phyloP scores from a whole-genome alignment of 345 rosid species.

The Ailanthus altissimus region DNA sequence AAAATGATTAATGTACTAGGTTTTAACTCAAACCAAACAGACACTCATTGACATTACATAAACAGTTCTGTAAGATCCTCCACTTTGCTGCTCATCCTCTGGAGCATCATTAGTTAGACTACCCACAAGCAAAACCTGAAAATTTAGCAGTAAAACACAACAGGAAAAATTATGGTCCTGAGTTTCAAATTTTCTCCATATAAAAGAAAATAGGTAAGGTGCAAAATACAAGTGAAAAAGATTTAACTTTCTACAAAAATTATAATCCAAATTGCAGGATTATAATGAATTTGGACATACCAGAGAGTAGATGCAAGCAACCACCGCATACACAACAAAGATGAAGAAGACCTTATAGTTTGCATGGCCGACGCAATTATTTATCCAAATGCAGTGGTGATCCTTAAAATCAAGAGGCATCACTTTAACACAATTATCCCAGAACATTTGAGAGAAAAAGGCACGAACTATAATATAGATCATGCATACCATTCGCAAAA shows the following conservation, averaged over 20 bases:
- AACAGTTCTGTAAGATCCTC: constrained; percentile 56
- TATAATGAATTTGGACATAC: constrained; percentile 39
- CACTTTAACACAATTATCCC: constrained; percentile 34
- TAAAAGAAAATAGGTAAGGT: background rate
- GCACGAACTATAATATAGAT: constrained; percentile 21
- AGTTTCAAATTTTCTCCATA: background rate
- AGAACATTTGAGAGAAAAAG: constrained; percentile 27
- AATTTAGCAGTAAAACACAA: constrained; percentile 11
- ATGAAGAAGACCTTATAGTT: constrained; percentile 89
- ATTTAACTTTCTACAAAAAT: background rate
- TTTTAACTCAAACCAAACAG: constrained; percentile 20
- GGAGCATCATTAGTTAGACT: constrained; percentile 67
- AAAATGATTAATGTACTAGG: background rate
- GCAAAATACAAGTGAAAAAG: background rate
- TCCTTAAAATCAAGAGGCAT: constrained; percentile 66
- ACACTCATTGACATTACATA: constrained; percentile 49
- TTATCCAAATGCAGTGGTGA: constrained; percentile 97
- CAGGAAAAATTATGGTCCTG: background rate
- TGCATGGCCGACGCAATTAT: constrained; percentile 89
- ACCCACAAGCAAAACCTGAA: constrained; percentile 82
- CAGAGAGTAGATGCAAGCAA: constrained; percentile 77
- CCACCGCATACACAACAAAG: constrained; percentile 73
- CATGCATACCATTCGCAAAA: constrained; percentile 74
- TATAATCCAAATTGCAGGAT: background rate
- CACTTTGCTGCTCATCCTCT: constrained; percentile 61